A percentile compares a stretch with the other conserved stretches of the same genome.
These are phyloP conservation scores for Tulasnella sp. DNA, from an alignment of 768 basidiomycete species.

Conservation along the genomic window DNA sequence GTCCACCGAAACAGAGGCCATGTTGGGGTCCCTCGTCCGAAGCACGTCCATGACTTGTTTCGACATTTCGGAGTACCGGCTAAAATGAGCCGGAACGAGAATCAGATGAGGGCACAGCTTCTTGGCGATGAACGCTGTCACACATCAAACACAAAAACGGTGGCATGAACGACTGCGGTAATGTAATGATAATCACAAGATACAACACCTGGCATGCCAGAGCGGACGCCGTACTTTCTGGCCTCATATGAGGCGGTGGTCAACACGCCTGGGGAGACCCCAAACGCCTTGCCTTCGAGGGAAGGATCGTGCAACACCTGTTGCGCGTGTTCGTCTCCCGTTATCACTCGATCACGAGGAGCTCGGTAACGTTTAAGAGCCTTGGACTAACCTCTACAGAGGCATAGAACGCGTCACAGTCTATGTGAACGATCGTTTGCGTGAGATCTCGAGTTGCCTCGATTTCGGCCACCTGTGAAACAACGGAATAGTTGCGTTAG, in stretches of 20 bases:
- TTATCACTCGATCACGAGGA: background rate
- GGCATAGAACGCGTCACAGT: constrained; percentile 91
- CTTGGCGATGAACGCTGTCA: constrained; percentile 74
- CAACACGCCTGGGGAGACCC: constrained; percentile 73
- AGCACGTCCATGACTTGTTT: constrained; percentile 54
- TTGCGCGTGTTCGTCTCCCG: too few species aligned
- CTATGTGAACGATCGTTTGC: constrained; percentile 83
- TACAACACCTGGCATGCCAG: constrained; percentile 88
- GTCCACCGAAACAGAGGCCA: constrained; percentile 49
- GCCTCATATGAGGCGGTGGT: constrained; percentile 89
- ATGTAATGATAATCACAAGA: too few species aligned
- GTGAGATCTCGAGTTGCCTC: constrained; percentile 66
- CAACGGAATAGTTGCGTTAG: background rate
- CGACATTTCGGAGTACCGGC: constrained; percentile 48
- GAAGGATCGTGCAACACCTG: constrained; percentile 44
- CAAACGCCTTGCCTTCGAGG: constrained; percentile 31
- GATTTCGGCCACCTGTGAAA: constrained; percentile 40
- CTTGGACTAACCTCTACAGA: constrained; percentile 42
- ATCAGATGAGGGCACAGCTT: constrained; percentile 87
- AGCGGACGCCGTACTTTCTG: constrained; percentile 78
- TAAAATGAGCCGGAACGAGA: constrained; percentile 44
- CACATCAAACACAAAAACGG: background rate
- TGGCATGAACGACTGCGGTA: background rate
- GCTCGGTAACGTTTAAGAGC: background rate
- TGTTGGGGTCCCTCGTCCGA: constrained; percentile 59